phyloP scores from a whole-genome alignment of 169 alveolate species.

The Blepharisma undulans region DNA sequence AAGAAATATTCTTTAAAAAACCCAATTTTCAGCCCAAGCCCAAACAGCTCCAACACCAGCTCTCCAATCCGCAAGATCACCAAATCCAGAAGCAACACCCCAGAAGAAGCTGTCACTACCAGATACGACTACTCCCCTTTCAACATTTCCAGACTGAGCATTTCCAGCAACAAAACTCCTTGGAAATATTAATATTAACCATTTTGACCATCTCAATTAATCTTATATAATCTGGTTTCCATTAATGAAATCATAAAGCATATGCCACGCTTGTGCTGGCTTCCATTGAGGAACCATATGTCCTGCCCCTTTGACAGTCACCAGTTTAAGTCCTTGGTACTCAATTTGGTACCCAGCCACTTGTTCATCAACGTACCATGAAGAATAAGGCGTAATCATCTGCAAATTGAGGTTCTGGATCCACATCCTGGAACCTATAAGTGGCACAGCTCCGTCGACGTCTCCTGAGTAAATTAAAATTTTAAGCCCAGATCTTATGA shows the following conservation, averaged over 20 bases:
- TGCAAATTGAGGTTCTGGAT: not conserved
- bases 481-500: conserved; percentile 46
- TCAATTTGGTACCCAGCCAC: conserved; percentile 56
- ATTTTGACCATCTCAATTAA: not conserved
- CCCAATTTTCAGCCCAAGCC: not conserved
- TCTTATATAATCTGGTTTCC: not conserved
- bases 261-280: conserved; percentile 45
- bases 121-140: not conserved
- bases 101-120: not conserved
- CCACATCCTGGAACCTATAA: conserved; percentile 75
- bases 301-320: conserved; percentile 67
- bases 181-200: not conserved
- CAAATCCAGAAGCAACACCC: not conserved
- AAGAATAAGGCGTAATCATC: not conserved
- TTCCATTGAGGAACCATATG: conserved; percentile 67
- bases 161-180: not conserved
- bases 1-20: not conserved
- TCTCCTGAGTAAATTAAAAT: conserved; percentile 76
- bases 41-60: not conserved
- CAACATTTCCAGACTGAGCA: not conserved
- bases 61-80: not conserved
- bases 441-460: conserved; percentile 77
- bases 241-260: conserved; percentile 48
- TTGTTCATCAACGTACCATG: conserved; percentile 44
- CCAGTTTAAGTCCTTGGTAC: conserved; percentile 57